Evolutionary conservation across 1,284 basidiomycete species (phyloP), one percentile per base, ranked within the genome.

Genomic region (Trichosporon inkin): DNA sequence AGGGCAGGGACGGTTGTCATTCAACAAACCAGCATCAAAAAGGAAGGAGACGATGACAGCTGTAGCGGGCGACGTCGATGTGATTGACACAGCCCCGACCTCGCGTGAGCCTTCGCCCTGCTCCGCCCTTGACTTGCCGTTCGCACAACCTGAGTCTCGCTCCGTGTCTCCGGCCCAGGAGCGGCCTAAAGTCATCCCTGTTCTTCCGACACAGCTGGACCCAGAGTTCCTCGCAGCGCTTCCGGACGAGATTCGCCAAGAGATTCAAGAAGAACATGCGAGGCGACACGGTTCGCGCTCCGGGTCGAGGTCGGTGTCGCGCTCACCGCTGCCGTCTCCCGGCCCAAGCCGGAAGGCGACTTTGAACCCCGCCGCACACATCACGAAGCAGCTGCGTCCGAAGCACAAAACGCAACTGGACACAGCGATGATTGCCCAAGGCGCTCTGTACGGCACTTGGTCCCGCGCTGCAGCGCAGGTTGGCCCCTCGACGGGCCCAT

Each of bases 141-240:
- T 28, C 7, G 41, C 58, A 10, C 35, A 38, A 22, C 35, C 44
- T 1, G 19, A 17, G 6, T 22, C 44, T 14, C 40, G 28, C 10
- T 17, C 47, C 13, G 32, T 16, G 6, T 41, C 54, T 1, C 34
- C 39, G 1, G 32, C 37, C 1, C 58, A 58, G 11, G 24, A 49
- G 16, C 14, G 7, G 2, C 14, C 22, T 2, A 22, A 49, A 17
- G 44, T 49, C 24, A 17, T 49, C 24, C 44, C 44, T 3, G 16
- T 32, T n/a, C 24, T 49, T 6, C 44, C 44, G 11, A 49, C 44
- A 1, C 44, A 49, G 16, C 68, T 77, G 28, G 73, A 74, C 54
- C 70, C 76, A 0, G 73, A 73, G 0, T 73, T 73, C 37, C 68
- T 76, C 10, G 74, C 69, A 37, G 70, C 71, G 16, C 56, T 75